A percentile compares a stretch with the other conserved stretches of the same genome.
Conservation (phyloP, 148 eudicot species). For the Chenopodium suecicum region DNA sequence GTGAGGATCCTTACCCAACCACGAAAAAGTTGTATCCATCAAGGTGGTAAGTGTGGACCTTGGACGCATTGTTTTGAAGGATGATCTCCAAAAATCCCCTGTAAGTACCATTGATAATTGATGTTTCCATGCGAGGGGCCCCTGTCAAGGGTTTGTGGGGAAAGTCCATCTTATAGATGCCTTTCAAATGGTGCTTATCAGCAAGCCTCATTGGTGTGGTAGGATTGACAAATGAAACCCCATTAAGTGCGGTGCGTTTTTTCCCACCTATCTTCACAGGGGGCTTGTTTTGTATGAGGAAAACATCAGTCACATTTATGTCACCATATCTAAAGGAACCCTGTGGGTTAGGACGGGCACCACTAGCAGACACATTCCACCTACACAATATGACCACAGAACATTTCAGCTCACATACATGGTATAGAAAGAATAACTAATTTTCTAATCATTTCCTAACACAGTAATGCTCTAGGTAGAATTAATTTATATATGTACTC, state of each 20-base stretch:
- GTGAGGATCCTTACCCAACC: constrained; percentile 67
- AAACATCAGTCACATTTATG: constrained; percentile 83
- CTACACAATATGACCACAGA: constrained; percentile 39
- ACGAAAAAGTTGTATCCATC: constrained; percentile 91
- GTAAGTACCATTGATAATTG: constrained; percentile 82
- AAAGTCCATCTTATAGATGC: constrained; percentile 75
- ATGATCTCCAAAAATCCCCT: constrained; percentile 85
- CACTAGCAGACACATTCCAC: constrained; percentile 98
- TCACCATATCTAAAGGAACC: constrained; percentile 91
- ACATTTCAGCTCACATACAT: neutral
- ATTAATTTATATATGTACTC: no score
- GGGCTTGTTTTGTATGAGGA: constrained; percentile 72
- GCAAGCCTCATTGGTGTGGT: constrained; percentile 92
- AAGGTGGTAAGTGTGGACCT: constrained; percentile 80
- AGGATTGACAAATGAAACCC: constrained; percentile 86
- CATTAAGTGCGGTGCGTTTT: constrained; percentile 62
- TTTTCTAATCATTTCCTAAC: no score
- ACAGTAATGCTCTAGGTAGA: no score
- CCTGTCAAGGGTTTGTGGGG: constrained; percentile 73
- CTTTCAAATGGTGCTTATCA: constrained; percentile 65
- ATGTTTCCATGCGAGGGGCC: constrained; percentile 60
- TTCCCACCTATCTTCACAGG: constrained; percentile 63
- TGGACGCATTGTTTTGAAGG: constrained; percentile 88
- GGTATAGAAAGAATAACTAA: neutral
- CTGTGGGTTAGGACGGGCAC: constrained; percentile 99